Conservation (phyloP, 1,284 basidiomycete genomes). For the Trametes versicolor region DNA sequence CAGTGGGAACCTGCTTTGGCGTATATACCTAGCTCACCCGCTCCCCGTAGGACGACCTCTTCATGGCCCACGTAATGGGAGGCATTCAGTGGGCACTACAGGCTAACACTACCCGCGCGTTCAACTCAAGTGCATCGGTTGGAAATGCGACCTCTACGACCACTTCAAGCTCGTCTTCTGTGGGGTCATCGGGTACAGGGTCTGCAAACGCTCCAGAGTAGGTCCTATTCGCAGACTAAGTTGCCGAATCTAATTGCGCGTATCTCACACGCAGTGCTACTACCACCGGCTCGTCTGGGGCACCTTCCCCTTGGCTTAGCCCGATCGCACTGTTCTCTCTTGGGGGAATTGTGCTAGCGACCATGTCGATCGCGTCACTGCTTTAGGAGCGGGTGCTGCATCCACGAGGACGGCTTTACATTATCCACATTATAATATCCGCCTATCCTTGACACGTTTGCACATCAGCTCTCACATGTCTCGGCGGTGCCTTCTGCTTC, state of each 20-base stretch:
- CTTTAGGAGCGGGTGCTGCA: neutral
- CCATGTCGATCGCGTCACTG: slow-evolving; percentile 9
- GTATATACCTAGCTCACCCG: neutral
- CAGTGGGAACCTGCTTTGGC: slow-evolving; percentile 28
- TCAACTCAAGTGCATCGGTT: slow-evolving; percentile 53
- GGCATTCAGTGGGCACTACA: slow-evolving; percentile 78
- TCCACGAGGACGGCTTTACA: neutral
- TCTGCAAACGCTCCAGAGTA: neutral
- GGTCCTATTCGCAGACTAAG: neutral
- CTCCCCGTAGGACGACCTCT: slow-evolving; percentile 61
- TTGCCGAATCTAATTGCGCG: neutral
- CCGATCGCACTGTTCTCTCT: neutral
- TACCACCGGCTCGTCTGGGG: neutral
- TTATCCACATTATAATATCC: neutral
- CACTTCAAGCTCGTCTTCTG: neutral
- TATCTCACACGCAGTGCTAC: slow-evolving; percentile 2
- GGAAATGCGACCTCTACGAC: slow-evolving; percentile 24
- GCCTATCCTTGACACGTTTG: neutral
- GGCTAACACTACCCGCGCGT: slow-evolving; percentile 66
- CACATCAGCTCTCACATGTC: neutral
- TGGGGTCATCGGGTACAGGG: neutral
- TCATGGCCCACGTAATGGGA: slow-evolving; percentile 76
- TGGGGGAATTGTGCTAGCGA: neutral
- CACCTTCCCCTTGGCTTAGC: slow-evolving; percentile 1
- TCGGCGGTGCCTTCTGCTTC: neutral